Conservation (phyloP, 1,284 basidiomycete genomes). For the Ustilago nuda region DNA sequence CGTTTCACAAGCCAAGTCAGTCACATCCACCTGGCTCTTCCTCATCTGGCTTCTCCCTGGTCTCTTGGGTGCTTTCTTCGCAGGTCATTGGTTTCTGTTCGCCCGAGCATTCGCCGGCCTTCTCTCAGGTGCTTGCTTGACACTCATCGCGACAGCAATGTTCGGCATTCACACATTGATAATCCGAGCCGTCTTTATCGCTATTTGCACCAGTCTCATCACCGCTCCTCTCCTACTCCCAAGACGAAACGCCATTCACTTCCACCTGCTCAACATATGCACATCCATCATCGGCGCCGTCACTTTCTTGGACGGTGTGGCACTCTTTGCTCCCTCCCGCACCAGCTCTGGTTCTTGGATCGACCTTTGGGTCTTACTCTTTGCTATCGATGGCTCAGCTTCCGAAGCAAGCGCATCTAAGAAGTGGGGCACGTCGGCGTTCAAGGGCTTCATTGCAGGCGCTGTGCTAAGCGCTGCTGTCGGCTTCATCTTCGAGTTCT, state of each 20-base stretch:
- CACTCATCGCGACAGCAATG: slow-evolving; percentile 57
- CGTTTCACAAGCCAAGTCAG: slow-evolving; percentile 17
- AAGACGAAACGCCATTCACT: slow-evolving; percentile 38
- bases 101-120: slow-evolving; percentile 45
- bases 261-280: slow-evolving; percentile 56
- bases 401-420: slow-evolving; percentile 31
- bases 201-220: slow-evolving; percentile 48
- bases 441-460: slow-evolving; percentile 64
- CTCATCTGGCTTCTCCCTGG: slow-evolving; percentile 57
- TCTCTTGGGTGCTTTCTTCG: slow-evolving; percentile 49
- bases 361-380: slow-evolving; percentile 59
- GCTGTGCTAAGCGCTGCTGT: slow-evolving; percentile 48
- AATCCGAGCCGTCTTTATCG: slow-evolving; percentile 53
- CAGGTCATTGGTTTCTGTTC: slow-evolving; percentile 48
- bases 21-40: slow-evolving; percentile 46
- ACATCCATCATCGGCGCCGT: slow-evolving; percentile 59
- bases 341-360: slow-evolving; percentile 54
- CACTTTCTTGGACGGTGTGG: slow-evolving; percentile 58
- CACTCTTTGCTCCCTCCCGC: slow-evolving; percentile 52
- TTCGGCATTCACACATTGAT: slow-evolving; percentile 62
- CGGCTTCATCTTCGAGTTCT: slow-evolving; percentile 54
- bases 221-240: slow-evolving; percentile 54
- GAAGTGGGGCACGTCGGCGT: slow-evolving; percentile 56
- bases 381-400: slow-evolving; percentile 36
- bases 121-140: slow-evolving; percentile 42